Base-by-base conservation (phyloP, 2,329 filamentous ascomycete genomes). In the Claviceps fusiformis region DNA sequence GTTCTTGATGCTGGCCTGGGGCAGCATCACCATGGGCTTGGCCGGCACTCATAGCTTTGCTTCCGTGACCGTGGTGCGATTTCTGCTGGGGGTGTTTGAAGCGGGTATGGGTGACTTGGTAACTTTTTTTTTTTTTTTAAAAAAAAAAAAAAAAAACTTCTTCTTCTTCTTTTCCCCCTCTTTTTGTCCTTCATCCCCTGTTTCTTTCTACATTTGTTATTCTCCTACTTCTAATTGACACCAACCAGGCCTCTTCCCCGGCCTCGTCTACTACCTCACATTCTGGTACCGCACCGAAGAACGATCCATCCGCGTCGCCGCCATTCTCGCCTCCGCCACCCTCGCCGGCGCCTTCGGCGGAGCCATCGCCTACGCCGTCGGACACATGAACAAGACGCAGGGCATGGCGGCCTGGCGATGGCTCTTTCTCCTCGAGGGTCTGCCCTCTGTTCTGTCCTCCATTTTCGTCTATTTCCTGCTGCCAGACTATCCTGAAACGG, bases 201-300 rank as follows among this genome's bases (percentile, higher is more conserved):
- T 8, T 33, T 5, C 8, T 5, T 33, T 8, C 5, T 33, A 33
- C 31, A 33, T 1, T 8, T 5, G 5, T 33, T 2, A 33, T 8
- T 1, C 31, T 8, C 31, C 19, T 19, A 19, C 19, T 19, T 33
- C 35, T 37, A 9, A 37, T 19, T 19, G 19, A 19, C 35, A 37
- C 1, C 9, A 10, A 5, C 31, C 35, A 11, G 55, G 55, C 24
- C 69, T 89, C 1, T 88, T 88, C 58, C 68, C 68, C 0, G 67
- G 68, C 0, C 69, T 87, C 60, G 78, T 81, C 0, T 72, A 82
- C 67, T 88, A 87, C 61, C 71, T 90, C 50, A 89, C 86, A 0
- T 81, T 88, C 58, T 89, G 87, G 76, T 90, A 90, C 67, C 82
- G 78, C 48, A 80, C 81, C 60, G 76, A 80, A 19, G 86, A 90